phyloP scores from a whole-genome alignment of 768 basidiomycete genomes.

The Kondoa subrosea region DNA sequence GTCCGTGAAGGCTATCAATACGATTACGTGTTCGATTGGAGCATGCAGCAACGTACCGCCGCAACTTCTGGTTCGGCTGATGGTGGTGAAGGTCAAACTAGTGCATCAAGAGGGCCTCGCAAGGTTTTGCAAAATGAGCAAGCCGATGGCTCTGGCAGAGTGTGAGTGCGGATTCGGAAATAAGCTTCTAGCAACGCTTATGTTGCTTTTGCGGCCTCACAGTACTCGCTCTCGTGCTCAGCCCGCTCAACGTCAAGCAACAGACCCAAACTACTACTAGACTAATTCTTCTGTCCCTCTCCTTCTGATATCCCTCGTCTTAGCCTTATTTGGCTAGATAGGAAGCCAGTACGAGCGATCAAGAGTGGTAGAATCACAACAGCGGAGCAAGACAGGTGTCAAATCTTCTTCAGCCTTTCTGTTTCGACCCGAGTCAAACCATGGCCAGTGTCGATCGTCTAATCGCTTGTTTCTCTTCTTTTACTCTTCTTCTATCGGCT shows the following conservation, averaged over 20 bases:
- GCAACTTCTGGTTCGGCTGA: neutral
- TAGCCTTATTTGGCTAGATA: neutral
- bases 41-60: slow-evolving; percentile 45
- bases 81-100: neutral
- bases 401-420: neutral
- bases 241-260: neutral
- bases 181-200: neutral
- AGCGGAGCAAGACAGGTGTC: neutral
- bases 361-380: neutral
- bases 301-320: neutral
- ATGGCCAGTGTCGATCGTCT: neutral
- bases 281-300: neutral
- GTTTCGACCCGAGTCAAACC: neutral
- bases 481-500: too few species aligned
- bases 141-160: neutral
- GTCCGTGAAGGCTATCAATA: slow-evolving; percentile 73
- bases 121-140: slow-evolving; percentile 2
- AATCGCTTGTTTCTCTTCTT: neutral
- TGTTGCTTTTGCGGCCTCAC: neutral
- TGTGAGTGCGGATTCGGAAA: neutral
- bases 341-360: too few species aligned
- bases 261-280: neutral
- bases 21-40: slow-evolving; percentile 99
- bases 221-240: slow-evolving; percentile 4
- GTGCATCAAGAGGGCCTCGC: neutral